Evolutionary conservation across 495 filamentous ascomycete species (phyloP).

Genomic region (Daldinia childiae): DNA sequence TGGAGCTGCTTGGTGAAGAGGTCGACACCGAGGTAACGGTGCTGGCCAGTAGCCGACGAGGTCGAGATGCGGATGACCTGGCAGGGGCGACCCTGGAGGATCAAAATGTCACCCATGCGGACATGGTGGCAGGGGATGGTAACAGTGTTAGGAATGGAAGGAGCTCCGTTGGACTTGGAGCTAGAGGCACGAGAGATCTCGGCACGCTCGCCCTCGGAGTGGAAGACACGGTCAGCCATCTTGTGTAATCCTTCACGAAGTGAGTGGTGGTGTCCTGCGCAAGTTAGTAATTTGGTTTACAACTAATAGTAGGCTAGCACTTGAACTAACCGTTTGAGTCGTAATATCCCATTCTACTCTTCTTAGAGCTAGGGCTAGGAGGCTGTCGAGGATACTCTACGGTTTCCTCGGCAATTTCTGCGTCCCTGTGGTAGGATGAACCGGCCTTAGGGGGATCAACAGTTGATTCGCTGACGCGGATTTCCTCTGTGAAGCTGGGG

Average conservation of each 20-base stretch:
- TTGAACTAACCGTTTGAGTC: slow-evolving; percentile 78
- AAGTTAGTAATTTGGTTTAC: slow-evolving; percentile 24
- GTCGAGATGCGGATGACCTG: slow-evolving; percentile 99
- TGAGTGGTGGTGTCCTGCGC: slow-evolving; percentile 84
- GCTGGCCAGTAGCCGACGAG: slow-evolving; percentile 96
- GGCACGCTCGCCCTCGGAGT: slow-evolving; percentile 70
- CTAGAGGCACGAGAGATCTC: slow-evolving; percentile 56
- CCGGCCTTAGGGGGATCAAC: slow-evolving; percentile 57
- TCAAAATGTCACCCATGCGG: slow-evolving; percentile 97
- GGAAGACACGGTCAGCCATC: slow-evolving; percentile 81
- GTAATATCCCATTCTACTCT: slow-evolving; percentile 96
- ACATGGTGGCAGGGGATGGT: slow-evolving; percentile 99
- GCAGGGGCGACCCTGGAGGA: slow-evolving; percentile 98
- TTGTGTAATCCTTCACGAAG: slow-evolving; percentile 88
- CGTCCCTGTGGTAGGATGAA: slow-evolving; percentile 52
- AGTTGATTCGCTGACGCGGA: slow-evolving; percentile 60
- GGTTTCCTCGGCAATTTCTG: slow-evolving; percentile 52
- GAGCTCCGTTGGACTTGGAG: slow-evolving; percentile 46
- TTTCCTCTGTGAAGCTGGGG: slow-evolving; percentile 36
- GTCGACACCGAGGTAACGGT: slow-evolving; percentile 99
- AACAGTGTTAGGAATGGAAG: slow-evolving; percentile 78
- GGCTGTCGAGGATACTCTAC: slow-evolving; percentile 55
- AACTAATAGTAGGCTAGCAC: background rate
- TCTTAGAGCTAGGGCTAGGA: slow-evolving; percentile 46
- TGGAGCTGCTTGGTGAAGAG: slow-evolving; percentile 97